These are phyloP conservation scores for Fusarium armeniacum DNA, from an alignment of 2,329 filamentous ascomycete genomes.

Conservation along the genomic window DNA sequence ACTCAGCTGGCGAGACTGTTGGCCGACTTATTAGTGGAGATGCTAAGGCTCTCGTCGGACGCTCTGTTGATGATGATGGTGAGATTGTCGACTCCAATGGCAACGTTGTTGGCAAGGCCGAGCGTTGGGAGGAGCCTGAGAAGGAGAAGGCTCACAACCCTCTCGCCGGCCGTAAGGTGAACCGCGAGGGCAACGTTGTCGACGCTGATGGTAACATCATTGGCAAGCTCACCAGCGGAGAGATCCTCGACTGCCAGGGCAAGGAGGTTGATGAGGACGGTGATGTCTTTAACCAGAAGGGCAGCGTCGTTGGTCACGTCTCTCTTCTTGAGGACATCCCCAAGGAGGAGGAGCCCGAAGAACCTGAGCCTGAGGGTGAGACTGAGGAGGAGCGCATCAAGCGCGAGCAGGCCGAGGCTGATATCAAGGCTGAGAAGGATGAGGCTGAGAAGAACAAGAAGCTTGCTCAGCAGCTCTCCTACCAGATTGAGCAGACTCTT, in stretches of 20 bases:
- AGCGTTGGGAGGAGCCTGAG: conserved; percentile 70
- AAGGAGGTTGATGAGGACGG: conserved; percentile 79
- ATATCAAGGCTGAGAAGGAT: conserved; percentile 67
- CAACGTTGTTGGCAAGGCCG: conserved; percentile 69
- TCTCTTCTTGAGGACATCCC: conserved; percentile 73
- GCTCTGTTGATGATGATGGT: conserved; percentile 83
- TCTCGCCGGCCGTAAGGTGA: conserved; percentile 68
- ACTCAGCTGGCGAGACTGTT: conserved; percentile 76
- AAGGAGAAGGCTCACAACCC: conserved; percentile 67
- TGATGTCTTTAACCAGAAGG: conserved; percentile 78
- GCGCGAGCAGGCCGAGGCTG: conserved; percentile 53
- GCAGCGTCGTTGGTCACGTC: conserved; percentile 75
- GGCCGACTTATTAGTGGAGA: conserved; percentile 80
- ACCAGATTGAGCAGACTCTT: conserved; percentile 81
- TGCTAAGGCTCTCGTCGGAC: conserved; percentile 78
- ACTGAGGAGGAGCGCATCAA: conserved; percentile 57
- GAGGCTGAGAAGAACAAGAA: conserved; percentile 77
- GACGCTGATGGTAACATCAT: conserved; percentile 72
- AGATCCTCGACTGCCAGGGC: conserved; percentile 73
- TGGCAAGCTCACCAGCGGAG: conserved; percentile 77
- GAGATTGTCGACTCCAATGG: conserved; percentile 84
- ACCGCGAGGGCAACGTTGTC: conserved; percentile 70
- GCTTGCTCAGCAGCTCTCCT: conserved; percentile 81
- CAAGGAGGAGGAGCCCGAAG: conserved; percentile 50
- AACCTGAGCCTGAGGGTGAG: conserved; percentile 61